Conservation (phyloP, 805 yeast genomes). For the Ogataea paradorogensis region DNA sequence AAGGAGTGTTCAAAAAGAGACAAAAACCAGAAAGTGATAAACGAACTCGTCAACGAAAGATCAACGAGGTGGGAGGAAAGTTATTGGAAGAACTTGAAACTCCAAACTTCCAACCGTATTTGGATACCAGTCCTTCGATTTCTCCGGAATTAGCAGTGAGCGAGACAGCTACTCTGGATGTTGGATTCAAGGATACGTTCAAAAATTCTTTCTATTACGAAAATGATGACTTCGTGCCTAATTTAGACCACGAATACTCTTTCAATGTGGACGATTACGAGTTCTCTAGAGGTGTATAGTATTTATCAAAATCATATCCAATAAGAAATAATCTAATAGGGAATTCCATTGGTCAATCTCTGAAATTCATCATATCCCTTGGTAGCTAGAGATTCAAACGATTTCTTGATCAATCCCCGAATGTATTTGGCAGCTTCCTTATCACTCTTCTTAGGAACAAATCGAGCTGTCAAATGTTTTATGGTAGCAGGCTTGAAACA, state of each 20-base stretch:
- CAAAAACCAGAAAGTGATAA: constrained; percentile 5
- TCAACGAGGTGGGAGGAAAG: constrained; percentile 7
- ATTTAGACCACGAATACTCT: constrained; percentile 22
- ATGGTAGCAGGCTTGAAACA: constrained; percentile 91
- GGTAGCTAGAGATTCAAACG: constrained; percentile 85
- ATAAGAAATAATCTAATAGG: constrained; percentile 83
- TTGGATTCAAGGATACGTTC: constrained; percentile 6
- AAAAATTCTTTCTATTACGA: constrained; percentile 17
- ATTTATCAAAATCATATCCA: constrained; percentile 26
- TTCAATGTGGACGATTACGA: constrained; percentile 25
- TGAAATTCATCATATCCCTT: constrained; percentile 98
- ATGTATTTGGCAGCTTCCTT: constrained; percentile 80
- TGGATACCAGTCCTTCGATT: constrained; percentile 7
- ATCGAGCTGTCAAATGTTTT: constrained; percentile 69
- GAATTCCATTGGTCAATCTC: constrained; percentile 93
- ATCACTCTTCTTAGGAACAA: constrained; percentile 77
- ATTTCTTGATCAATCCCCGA: constrained; percentile 70
- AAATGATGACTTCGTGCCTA: constrained; percentile 9
- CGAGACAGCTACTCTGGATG: constrained; percentile 3
- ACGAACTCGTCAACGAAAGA: constrained; percentile 4
- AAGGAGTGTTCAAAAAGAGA: constrained; percentile 24
- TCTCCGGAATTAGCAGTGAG: constrained; percentile 6
- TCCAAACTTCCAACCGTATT: constrained; percentile 7
- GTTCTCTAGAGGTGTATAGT: constrained; percentile 10
- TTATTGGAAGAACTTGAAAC: constrained; percentile 8